Base-by-base conservation (phyloP, 768 basidiomycete species). In the Leucogyrophana mollusca region DNA sequence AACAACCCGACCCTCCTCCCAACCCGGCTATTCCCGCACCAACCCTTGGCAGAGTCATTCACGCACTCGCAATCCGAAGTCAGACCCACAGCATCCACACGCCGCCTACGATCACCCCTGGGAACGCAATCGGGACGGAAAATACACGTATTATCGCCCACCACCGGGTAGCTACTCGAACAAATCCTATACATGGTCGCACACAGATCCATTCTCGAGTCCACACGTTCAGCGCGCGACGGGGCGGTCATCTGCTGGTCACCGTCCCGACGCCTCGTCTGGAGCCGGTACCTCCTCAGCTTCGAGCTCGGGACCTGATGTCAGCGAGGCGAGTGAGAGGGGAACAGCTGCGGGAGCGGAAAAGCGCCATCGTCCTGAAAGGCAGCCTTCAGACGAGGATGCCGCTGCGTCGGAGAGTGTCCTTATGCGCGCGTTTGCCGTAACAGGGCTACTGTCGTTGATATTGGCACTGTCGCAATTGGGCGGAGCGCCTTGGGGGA, bases 391-490 rank as follows among this genome's bases (percentile, higher is more conserved):
- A 16, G 52, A 56, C 3, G 53, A 45, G 9, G 64, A 63, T 25
- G 52, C 53, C 6, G 58, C 43, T 40, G 50, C 61, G 11, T 52
- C 50, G n/a, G 49, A 65, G 51, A 63, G 64, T 18, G 51, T 50
- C 10, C 5, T 53, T 11, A 37, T 60, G 41, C 61, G 61, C 8
- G 58, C 54, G 9, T 56, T 63, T 14, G 61, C 56, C 0, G 64
- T 61, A n/a, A 54, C 64, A 9, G 61, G 58, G 2, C 52, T 63
- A 3, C 44, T 66, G 16, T 51, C 53, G 9, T 18, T 66, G 17
- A 66, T 63, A 24, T 36, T 63, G 37, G 54, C 66, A 20, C 37
- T 63, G 23, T 34, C 64, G n/a, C 43, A 43, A 35, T 16, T 43
- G 14, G 44, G 24, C 3, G 35, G 35, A n/a, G 44, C 44, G 10